Percentiles rank a stretch among this genome's conserved stretches.
Conservation (phyloP, 768 basidiomycete genomes). For the Clitopilus hobsonii region DNA sequence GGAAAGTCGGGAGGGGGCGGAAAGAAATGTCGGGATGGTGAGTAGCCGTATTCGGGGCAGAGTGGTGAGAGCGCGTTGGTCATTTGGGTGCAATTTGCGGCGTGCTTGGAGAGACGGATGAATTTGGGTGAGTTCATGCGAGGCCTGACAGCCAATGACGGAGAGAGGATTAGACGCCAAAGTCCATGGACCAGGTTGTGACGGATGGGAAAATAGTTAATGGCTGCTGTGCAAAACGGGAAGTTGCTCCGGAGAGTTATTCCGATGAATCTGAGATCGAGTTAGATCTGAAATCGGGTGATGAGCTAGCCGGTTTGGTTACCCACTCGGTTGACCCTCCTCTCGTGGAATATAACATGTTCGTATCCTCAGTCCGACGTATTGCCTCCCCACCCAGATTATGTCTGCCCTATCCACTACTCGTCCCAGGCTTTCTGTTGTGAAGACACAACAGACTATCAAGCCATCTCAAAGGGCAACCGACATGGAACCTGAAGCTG, state of each 20-base stretch:
- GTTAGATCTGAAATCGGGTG: neutral
- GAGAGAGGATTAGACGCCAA: neutral
- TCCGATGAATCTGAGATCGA: conserved; percentile 11
- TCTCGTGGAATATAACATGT: conserved; percentile 13
- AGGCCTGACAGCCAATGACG: neutral
- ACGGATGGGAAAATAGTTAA: neutral
- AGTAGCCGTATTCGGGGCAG: neutral
- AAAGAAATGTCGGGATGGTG: neutral
- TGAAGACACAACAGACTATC: neutral
- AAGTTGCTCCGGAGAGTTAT: conserved; percentile 4
- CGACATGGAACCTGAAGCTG: conserved; percentile 2
- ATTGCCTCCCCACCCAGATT: conserved; percentile 5
- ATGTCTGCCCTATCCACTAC: conserved; percentile 22
- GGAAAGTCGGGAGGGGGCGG: neutral
- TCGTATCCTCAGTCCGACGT: conserved; percentile 4
- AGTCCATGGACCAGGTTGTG: neutral
- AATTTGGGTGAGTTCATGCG: neutral
- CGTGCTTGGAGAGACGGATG: neutral
- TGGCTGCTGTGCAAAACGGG: conserved; percentile 6
- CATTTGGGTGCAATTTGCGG: neutral
- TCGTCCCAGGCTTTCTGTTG: conserved; percentile 8
- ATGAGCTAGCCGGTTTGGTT: conserved; percentile 1
- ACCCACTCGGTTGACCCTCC: conserved; percentile 7
- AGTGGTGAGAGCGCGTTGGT: too few relatives aligned
- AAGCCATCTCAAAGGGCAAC: conserved; percentile 2